phyloP scores from a whole-genome alignment of 768 basidiomycete genomes.

The Hysterangium stoloniferum region DNA sequence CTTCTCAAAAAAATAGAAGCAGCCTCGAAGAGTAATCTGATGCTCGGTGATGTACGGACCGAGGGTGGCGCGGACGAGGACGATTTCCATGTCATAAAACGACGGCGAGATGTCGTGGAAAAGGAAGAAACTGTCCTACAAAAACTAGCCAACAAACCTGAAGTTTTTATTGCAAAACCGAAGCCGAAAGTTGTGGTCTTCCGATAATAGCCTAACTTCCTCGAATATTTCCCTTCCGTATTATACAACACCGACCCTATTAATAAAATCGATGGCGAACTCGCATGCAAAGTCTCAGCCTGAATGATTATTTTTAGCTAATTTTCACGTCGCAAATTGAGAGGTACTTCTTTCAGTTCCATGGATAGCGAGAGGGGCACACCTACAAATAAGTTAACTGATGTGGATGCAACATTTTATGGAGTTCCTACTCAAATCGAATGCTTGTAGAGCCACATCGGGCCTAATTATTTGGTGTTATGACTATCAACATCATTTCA shows the following conservation, averaged over 20 bases:
- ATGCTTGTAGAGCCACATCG: slow-evolving; percentile 7
- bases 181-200: slow-evolving; percentile 13
- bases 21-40: slow-evolving; percentile 30
- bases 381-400: no score
- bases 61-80: slow-evolving; percentile 87
- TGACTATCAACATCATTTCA: not conserved
- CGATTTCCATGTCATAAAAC: slow-evolving; percentile 80
- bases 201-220: not conserved
- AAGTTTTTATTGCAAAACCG: not conserved
- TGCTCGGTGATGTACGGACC: slow-evolving; percentile 35
- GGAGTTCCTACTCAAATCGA: no score
- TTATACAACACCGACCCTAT: no score
- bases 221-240: not conserved
- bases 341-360: no score
- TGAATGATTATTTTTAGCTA: no score
- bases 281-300: no score
- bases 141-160: slow-evolving; percentile 8
- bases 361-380: no score
- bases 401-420: no score
- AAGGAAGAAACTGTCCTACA: slow-evolving; percentile 41
- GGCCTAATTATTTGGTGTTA: not conserved
- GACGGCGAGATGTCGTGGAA: slow-evolving; percentile 53
- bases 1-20: slow-evolving; percentile 25
- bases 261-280: no score
- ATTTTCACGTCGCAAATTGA: no score